Conservation (phyloP, 2,329 filamentous ascomycete species). For the Penicillium brevicompactum region DNA sequence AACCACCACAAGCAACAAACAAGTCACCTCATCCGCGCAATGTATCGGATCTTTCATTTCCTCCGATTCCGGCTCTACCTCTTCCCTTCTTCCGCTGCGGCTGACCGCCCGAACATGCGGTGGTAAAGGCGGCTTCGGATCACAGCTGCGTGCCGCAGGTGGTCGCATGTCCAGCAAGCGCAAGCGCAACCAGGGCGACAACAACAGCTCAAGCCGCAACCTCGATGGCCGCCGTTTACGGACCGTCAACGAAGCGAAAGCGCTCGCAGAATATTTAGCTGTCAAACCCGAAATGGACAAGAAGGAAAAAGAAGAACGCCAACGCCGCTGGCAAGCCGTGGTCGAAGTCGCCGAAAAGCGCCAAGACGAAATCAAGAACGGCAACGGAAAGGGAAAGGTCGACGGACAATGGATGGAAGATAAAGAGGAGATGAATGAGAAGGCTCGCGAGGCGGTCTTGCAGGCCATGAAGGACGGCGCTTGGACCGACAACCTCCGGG, state of each 20-base stretch:
- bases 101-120: slow-evolving; percentile 79
- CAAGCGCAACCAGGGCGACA: slow-evolving; percentile 78
- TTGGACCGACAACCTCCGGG: slow-evolving; percentile 47
- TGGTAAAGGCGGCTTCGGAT: slow-evolving; percentile 97
- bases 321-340: slow-evolving; percentile 81
- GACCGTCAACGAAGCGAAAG: slow-evolving; percentile 93
- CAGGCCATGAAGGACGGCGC: slow-evolving; percentile 67
- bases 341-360: slow-evolving; percentile 80
- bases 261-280: slow-evolving; percentile 88
- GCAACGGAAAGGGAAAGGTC: slow-evolving; percentile 65
- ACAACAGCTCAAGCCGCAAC: slow-evolving; percentile 89
- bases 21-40: slow-evolving; percentile 56
- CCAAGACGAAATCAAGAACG: slow-evolving; percentile 79
- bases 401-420: slow-evolving; percentile 95
- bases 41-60: slow-evolving; percentile 66
- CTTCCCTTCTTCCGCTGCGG: slow-evolving; percentile 79
- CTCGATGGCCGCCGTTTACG: slow-evolving; percentile 86
- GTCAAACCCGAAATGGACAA: slow-evolving; percentile 97
- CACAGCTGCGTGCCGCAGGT: slow-evolving; percentile 91
- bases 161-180: slow-evolving; percentile 98
- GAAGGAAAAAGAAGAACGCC: slow-evolving; percentile 84
- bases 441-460: slow-evolving; percentile 75
- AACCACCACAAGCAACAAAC: slow-evolving; percentile 77
- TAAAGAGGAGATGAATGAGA: slow-evolving; percentile 85
- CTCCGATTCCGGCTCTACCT: slow-evolving; percentile 43